Percentiles rank a stretch among this genome's conserved stretches.
Evolutionary conservation across 176 grass and related monocot species (phyloP).

Genomic region (Triticum aestivum): IWGSC_CS_RefSeq_v2.1 NC_057806.1:374880757-374881256

Average conservation of each 20-base stretch:
- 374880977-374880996: constrained; percentile 88
- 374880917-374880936: constrained; percentile 99
- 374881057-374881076: constrained; percentile 75
- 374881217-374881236: constrained; percentile 96
- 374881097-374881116: constrained; percentile 94
- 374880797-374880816: neutral
- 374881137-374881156: constrained; percentile 91
- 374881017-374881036: constrained; percentile 48
- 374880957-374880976: constrained; percentile 78
- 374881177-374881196: constrained; percentile 92
- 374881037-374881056: constrained; percentile 74
- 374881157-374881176: constrained; percentile 96
- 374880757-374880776: constrained; percentile 30
- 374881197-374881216: constrained; percentile 95
- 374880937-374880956: constrained; percentile 85
- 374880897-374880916: constrained; percentile 73
- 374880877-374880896: constrained; percentile 75
- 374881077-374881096: constrained; percentile 92
- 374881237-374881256: constrained; percentile 92
- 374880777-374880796: constrained; percentile 43
- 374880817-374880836: constrained; percentile 36
- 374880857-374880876: constrained; percentile 51
- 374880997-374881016: constrained; percentile 60
- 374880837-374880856: constrained; percentile 77
- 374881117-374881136: constrained; percentile 81